Conservation (phyloP, 2,329 filamentous ascomycete species). For the Arthrinium puccinioides region DNA sequence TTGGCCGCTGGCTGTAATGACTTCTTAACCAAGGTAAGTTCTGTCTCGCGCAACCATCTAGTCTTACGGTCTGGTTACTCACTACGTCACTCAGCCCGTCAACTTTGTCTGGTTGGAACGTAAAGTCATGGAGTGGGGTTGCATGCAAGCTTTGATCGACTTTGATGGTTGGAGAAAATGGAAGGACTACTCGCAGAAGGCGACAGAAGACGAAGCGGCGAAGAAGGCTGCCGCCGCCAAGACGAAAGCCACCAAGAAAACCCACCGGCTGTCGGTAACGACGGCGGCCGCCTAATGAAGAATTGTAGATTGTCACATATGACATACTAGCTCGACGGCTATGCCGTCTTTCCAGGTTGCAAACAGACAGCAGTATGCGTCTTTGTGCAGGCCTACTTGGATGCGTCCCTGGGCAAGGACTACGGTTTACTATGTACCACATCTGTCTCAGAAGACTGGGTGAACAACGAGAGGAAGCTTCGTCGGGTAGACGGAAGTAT, state of each 20-base stretch:
- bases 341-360: too few species aligned
- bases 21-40: constrained; percentile 85
- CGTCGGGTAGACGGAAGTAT: too few species aligned
- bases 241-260: constrained; percentile 35
- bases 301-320: not conserved
- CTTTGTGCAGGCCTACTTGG: too few species aligned
- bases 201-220: constrained; percentile 32
- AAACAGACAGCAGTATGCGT: too few species aligned
- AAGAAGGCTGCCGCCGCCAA: constrained; percentile 31
- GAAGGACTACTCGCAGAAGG: constrained; percentile 68
- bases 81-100: constrained; percentile 60
- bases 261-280: constrained; percentile 30
- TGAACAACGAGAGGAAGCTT: too few species aligned
- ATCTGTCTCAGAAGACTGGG: too few species aligned
- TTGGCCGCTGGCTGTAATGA: constrained; percentile 95
- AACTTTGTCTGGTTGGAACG: constrained; percentile 96
- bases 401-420: too few species aligned
- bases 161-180: constrained; percentile 97
- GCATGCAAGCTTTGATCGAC: constrained; percentile 98
- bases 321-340: too few species aligned
- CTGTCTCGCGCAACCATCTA: not conserved
- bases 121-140: constrained; percentile 99
- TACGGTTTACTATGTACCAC: too few species aligned
- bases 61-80: constrained; percentile 2
- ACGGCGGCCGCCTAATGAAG: constrained; percentile 10